Conservation (phyloP, 192 early-diverging fungal genomes). For the Neocallimastix lanati region DNA sequence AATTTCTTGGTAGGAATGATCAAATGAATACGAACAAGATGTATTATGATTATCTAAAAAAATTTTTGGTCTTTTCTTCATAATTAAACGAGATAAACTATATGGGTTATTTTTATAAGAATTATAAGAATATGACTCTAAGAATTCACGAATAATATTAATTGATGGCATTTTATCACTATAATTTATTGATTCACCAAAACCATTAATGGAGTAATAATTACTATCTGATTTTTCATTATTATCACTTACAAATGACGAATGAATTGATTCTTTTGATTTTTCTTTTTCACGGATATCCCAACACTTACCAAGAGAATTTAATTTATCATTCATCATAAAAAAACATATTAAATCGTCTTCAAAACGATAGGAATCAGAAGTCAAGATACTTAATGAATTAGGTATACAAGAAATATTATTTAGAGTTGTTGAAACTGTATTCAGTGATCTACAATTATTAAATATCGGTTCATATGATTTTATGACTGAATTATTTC, state of each 20-base stretch:
- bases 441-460: neutral
- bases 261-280: no score
- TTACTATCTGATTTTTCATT: no score
- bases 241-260: no score
- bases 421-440: neutral
- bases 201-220: no score
- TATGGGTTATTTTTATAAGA: neutral
- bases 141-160: neutral
- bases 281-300: no score
- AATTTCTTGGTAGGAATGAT: neutral
- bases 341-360: neutral
- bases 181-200: no score
- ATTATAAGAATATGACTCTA: neutral
- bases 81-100: neutral
- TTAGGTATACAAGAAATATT: neutral
- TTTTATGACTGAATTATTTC: neutral
- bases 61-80: neutral
- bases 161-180: neutral
- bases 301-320: neutral
- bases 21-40: neutral
- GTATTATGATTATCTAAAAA: neutral
- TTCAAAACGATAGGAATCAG: neutral
- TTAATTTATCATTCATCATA: neutral
- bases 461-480: neutral
- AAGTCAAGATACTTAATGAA: neutral